Evolutionary conservation across 805 yeast genomes (phyloP).

Genomic region (Metschnikowia vanudenii): DNA sequence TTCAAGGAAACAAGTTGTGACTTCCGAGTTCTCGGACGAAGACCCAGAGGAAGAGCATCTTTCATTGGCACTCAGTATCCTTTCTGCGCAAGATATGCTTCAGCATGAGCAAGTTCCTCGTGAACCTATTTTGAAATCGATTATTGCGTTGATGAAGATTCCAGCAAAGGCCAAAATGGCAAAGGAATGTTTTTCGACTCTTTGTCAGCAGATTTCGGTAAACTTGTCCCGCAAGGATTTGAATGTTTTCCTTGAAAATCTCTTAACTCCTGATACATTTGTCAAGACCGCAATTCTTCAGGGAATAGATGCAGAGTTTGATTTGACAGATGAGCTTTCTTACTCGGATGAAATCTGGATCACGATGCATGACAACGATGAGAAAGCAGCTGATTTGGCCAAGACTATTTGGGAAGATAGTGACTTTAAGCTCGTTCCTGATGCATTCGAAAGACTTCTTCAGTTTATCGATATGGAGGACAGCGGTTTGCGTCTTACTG

Average conservation of each 20-base stretch:
- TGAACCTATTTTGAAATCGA: conserved; percentile 54
- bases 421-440: conserved; percentile 45
- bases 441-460: conserved; percentile 48
- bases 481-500: conserved; percentile 68
- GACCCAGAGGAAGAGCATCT: conserved; percentile 88
- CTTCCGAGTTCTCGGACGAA: conserved; percentile 74
- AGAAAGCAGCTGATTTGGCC: conserved; percentile 61
- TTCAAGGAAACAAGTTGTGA: conserved; percentile 49
- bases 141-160: conserved; percentile 65
- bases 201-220: conserved; percentile 74
- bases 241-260: conserved; percentile 50
- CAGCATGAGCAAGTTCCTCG: conserved; percentile 70
- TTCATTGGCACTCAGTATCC: conserved; percentile 69
- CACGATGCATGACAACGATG: conserved; percentile 70
- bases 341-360: conserved; percentile 75
- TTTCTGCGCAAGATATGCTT: conserved; percentile 65
- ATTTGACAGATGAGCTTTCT: conserved; percentile 45
- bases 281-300: conserved; percentile 81
- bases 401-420: conserved; percentile 84
- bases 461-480: conserved; percentile 52
- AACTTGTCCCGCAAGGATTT: conserved; percentile 59
- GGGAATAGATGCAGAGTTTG: conserved; percentile 80
- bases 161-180: conserved; percentile 79
- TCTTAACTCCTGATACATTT: conserved; percentile 61
- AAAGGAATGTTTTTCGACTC: conserved; percentile 75